These are phyloP conservation scores for Aspergillus asperescens DNA, from an alignment of 495 filamentous ascomycete genomes.

Conservation along the genomic window DNA sequence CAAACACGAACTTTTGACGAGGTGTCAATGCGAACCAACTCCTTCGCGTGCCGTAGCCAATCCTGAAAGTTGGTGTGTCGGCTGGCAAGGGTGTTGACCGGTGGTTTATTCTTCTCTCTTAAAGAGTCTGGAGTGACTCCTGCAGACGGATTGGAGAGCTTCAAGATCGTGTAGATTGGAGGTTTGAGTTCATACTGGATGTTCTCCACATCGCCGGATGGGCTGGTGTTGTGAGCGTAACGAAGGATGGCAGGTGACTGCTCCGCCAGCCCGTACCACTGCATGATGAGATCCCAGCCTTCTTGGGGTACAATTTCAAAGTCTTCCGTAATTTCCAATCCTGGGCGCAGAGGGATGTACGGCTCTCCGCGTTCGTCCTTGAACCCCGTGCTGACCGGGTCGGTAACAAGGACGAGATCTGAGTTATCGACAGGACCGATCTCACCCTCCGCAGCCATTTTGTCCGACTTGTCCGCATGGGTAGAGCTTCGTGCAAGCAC, in stretches of 20 bases:
- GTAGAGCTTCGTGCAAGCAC: conserved; percentile 65
- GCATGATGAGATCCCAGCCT: conserved; percentile 74
- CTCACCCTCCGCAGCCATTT: conserved; percentile 56
- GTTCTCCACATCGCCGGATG: conserved; percentile 53
- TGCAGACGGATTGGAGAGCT: conserved; percentile 56
- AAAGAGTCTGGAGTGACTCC: conserved; percentile 54
- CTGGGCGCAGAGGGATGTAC: conserved; percentile 73
- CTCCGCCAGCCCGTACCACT: conserved; percentile 73
- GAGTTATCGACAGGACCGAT: conserved; percentile 87
- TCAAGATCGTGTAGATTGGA: conserved; percentile 80
- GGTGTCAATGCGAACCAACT: conserved; percentile 54
- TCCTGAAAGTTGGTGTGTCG: conserved; percentile 59
- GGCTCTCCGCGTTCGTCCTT: conserved; percentile 50
- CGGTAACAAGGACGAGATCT: conserved; percentile 49
- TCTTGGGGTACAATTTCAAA: conserved; percentile 72
- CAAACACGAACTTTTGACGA: conserved; percentile 74
- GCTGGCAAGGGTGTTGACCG: conserved; percentile 61
- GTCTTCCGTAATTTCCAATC: conserved; percentile 57
- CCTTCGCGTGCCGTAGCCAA: conserved; percentile 72
- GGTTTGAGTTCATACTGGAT: conserved; percentile 80
- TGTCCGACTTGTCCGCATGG: conserved; percentile 47
- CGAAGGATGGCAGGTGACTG: conserved; percentile 70
- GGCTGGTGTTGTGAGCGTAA: conserved; percentile 68
- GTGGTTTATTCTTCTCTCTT: conserved; percentile 53
- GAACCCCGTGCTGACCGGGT: conserved; percentile 33